These are phyloP conservation scores for Fusarium oxysporum DNA, from an alignment of 2,329 filamentous ascomycete species.

Conservation along the genomic window DNA sequence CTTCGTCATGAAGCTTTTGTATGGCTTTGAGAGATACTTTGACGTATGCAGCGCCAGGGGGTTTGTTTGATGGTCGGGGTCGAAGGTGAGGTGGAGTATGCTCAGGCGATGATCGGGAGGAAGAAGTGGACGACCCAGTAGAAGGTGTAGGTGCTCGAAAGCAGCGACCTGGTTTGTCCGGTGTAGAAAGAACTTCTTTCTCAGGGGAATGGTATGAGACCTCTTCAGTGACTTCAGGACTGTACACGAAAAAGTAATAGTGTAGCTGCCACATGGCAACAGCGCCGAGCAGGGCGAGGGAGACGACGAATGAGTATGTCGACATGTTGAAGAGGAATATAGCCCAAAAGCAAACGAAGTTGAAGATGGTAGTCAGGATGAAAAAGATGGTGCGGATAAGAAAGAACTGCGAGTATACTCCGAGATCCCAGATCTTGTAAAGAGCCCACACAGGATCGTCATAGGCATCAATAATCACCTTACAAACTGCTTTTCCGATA, in stretches of 20 bases:
- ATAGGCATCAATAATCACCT: slow-evolving; percentile 1
- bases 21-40: slow-evolving; percentile 26
- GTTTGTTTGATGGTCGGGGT: slow-evolving; percentile 14
- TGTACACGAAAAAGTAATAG: slow-evolving; percentile 10
- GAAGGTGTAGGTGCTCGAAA: slow-evolving; percentile 9
- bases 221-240: not conserved
- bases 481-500: not conserved
- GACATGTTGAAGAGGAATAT: slow-evolving; percentile 8
- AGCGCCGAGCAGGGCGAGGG: not conserved
- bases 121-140: not conserved
- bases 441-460: not conserved
- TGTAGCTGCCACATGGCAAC: slow-evolving; percentile 14
- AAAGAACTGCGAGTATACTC: not conserved
- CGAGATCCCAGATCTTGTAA: not conserved
- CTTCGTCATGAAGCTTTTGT: slow-evolving; percentile 12
- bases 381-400: not conserved
- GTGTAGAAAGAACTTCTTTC: not conserved
- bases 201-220: not conserved
- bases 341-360: not conserved
- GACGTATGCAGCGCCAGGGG: slow-evolving; percentile 24
- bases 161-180: not conserved
- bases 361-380: slow-evolving; percentile 1
- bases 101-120: not conserved
- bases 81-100: not conserved
- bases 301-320: not conserved